Evolutionary conservation across 1,284 basidiomycete genomes (phyloP).

Genomic region (Schizopora paradoxa): DNA sequence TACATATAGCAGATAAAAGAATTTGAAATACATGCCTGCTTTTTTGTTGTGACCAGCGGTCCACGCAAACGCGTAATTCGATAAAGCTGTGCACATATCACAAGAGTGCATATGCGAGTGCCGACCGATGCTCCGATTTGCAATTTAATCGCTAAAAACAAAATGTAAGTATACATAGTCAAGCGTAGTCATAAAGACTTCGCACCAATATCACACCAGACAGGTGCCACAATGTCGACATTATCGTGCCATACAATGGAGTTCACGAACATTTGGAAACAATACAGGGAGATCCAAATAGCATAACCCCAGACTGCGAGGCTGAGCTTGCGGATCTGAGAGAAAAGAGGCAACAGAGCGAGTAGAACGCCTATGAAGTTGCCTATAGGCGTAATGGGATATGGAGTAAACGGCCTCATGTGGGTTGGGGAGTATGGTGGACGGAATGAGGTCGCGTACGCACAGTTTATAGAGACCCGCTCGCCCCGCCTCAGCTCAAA

Average conservation of each 20-base stretch:
- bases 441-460: too few relatives aligned
- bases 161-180: background rate
- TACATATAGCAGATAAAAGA: background rate
- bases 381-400: background rate
- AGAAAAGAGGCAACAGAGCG: background rate
- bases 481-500: too few relatives aligned
- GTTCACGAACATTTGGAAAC: background rate
- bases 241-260: conserved; percentile 1
- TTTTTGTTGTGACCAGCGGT: background rate
- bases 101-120: background rate
- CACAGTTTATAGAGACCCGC: too few relatives aligned
- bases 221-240: background rate
- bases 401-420: too few relatives aligned
- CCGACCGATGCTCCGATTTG: background rate
- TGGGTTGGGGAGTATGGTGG: too few relatives aligned
- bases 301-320: too few relatives aligned
- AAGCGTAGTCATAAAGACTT: background rate
- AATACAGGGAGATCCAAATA: background rate
- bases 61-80: background rate
- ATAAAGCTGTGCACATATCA: background rate
- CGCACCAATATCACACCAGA: conserved; percentile 3
- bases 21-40: background rate
- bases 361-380: conserved; percentile 1
- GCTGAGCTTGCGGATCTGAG: too few relatives aligned
- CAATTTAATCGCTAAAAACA: background rate